Base-by-base conservation (phyloP, 1,284 basidiomycete genomes). In the Dichomitus squalens region DNA sequence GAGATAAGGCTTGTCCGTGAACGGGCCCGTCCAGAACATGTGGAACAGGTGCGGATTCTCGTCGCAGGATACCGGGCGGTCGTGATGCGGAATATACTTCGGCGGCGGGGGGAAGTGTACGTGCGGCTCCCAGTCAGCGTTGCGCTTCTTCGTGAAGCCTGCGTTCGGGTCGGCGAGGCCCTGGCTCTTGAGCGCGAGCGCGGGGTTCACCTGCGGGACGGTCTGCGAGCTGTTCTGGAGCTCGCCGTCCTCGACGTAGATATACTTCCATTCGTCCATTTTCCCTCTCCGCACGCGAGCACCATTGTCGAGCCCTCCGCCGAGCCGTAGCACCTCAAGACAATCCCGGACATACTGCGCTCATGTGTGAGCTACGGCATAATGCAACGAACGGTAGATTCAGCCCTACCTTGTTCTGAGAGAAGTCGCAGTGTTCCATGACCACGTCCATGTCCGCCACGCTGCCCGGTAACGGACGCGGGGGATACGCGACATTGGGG, bases 381-480 rank as follows among this genome's bases (percentile, higher is more conserved):
- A 12, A 55, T 20, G 12, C 31, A 12, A 7, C 9, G 12, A 18
- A 43, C 6, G 29, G 12, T 29, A 27, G 36, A 33, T 20, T 9
- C 27, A 6, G 4, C 35, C 20, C 61, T 66, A 92, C 93, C 81
- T 94, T 92, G 68, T 85, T 81, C 57, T 84, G 79, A 16, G 86
- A 85, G 70, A 94, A 96, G 74, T 96, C 93, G 71, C 95, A 98
- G 66, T 94, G 84, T 38, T 95, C 88, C 87, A 95, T 88, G 2
- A 96, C 77, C 29, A 90, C 76, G 72, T 98, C 95, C 65, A 98
- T 74, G 72, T 98, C 95, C 14, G 92, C 82, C 21, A 94, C 82
- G 56, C 90, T 88, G n/a, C 93, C 92, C 0, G 90, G 83, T 7
- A 86, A 75, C 31, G 95, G 95, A 53, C 95, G 81, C 7, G 92